phyloP scores from a whole-genome alignment of 2,329 filamentous ascomycete genomes.

The Mycocentrospora acerina region DNA sequence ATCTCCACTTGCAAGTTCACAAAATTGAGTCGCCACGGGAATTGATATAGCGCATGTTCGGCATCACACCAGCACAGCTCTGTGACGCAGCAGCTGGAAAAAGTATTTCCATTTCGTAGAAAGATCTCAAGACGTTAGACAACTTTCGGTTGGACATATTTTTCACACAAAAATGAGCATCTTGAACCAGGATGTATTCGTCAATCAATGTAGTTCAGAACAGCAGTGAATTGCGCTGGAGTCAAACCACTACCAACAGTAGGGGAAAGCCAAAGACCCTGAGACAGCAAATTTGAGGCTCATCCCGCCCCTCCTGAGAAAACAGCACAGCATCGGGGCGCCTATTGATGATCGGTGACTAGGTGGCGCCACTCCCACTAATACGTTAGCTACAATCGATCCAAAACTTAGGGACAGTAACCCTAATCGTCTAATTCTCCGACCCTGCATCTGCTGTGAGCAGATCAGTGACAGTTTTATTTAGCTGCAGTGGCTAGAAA shows the following conservation, averaged over 20 bases:
- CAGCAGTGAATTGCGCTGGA: no score
- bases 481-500: constrained; percentile 2
- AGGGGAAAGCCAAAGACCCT: constrained; percentile 18
- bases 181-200: no score
- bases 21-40: no score
- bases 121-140: no score
- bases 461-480: constrained; percentile 1
- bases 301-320: constrained; percentile 6
- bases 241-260: neutral
- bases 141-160: no score
- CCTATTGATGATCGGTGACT: constrained; percentile 13
- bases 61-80: no score
- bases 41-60: no score
- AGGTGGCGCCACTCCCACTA: constrained; percentile 7
- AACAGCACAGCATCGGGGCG: constrained; percentile 11
- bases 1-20: no score
- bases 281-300: constrained; percentile 8
- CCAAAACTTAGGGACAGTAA: constrained; percentile 1
- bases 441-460: constrained; percentile 9
- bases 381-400: constrained; percentile 2
- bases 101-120: no score
- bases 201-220: no score
- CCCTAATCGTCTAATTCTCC: constrained; percentile 8
- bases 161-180: no score
- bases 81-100: no score